A percentile compares a stretch with the other conserved stretches of the same genome.
phyloP scores from a whole-genome alignment of 2,329 filamentous ascomycete genomes.

The Sarocladium brachiariae region DNA sequence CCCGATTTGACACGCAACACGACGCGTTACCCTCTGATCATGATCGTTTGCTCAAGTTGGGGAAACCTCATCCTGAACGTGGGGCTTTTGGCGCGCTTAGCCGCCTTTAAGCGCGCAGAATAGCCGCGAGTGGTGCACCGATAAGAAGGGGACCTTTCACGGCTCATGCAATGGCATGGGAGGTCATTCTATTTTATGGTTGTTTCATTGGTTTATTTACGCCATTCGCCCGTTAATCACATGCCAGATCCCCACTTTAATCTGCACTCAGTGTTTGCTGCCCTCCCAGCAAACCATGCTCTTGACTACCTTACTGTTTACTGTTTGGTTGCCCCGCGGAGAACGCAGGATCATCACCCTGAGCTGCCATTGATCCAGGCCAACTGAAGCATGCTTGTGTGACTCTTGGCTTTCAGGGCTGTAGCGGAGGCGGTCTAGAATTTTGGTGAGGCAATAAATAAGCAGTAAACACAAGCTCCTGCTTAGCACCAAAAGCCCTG shows the following conservation, averaged over 20 bases:
- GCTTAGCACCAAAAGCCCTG: not conserved
- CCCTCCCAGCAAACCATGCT: too few species aligned
- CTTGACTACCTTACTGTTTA: too few species aligned
- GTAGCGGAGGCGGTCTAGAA: not conserved
- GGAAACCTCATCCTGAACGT: not conserved
- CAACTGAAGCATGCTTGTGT: not conserved
- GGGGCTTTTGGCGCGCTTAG: constrained; percentile 1
- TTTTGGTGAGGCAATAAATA: constrained; percentile 8
- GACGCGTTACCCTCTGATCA: not conserved
- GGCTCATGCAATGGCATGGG: not conserved
- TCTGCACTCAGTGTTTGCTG: not conserved
- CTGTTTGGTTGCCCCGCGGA: not conserved
- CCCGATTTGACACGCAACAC: constrained; percentile 1
- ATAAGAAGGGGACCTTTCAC: not conserved
- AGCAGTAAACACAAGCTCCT: not conserved
- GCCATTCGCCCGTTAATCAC: not conserved
- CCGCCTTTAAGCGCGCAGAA: not conserved
- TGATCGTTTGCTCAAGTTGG: constrained; percentile 4
- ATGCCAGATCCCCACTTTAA: not conserved
- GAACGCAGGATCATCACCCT: not conserved
- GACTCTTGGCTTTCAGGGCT: not conserved
- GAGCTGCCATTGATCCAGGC: not conserved
- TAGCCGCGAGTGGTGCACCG: not conserved
- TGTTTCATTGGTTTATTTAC: not conserved
- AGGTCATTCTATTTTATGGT: constrained; percentile 5